Percentiles rank a stretch among this genome's conserved stretches.
These are phyloP conservation scores for Eutrema japonicum DNA, from an alignment of 345 rosid species.

Conservation along the genomic window DNA sequence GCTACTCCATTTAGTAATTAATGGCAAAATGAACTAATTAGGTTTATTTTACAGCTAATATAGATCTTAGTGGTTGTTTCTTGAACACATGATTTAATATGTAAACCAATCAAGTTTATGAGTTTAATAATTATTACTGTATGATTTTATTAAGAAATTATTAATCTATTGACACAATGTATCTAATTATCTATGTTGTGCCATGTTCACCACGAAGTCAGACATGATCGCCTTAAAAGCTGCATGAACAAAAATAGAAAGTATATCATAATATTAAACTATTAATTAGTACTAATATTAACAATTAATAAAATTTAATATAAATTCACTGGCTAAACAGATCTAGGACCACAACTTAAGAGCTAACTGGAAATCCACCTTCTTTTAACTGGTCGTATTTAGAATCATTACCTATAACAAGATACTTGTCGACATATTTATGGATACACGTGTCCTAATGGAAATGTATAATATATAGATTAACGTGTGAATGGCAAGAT, in stretches of 20 bases:
- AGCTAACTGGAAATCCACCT: conserved; percentile 35
- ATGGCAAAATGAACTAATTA: not conserved
- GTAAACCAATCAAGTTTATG: conserved; percentile 9
- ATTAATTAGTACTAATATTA: too few relatives aligned
- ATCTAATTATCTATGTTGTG: conserved; percentile 22
- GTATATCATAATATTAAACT: not conserved
- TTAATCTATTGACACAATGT: conserved; percentile 23
- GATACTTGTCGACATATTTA: conserved; percentile 9
- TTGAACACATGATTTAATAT: conserved; percentile 18
- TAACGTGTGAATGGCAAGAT: conserved; percentile 33
- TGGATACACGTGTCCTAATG: conserved; percentile 29
- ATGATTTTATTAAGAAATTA: not conserved
- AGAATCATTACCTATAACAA: conserved; percentile 17
- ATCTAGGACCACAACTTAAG: conserved; percentile 33
- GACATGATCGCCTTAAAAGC: conserved; percentile 35
- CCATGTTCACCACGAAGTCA: conserved; percentile 40
- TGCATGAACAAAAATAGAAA: conserved; percentile 32
- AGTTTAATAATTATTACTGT: too few relatives aligned
- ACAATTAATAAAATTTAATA: not conserved
- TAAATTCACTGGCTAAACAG: conserved; percentile 27
- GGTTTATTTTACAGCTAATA: conserved; percentile 12
- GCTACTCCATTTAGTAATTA: conserved; percentile 6
- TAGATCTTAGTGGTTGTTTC: conserved; percentile 34
- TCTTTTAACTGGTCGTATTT: conserved; percentile 25
- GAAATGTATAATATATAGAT: conserved; percentile 21